Base-by-base conservation (phyloP, 345 rosid genomes). In the Viola odorata region DNA sequence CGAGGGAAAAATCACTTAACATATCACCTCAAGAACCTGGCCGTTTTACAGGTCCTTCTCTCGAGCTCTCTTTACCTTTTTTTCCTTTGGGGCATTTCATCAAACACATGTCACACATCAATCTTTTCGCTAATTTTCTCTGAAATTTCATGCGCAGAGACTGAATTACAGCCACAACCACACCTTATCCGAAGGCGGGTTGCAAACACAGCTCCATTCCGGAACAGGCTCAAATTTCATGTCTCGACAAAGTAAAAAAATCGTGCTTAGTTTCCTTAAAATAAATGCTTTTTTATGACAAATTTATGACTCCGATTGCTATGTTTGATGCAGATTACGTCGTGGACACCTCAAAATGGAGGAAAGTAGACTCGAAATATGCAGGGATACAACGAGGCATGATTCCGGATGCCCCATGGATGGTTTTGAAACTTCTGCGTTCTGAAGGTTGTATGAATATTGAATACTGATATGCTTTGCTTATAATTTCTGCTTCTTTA, bases 311-410 rank as follows among this genome's bases (percentile, higher is more conserved):
- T 37, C 8, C 15, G 10, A 41, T 0, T 7, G 11, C 3, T 15
- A 13, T 58, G 67, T 10, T 41, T 60, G 51, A 32, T 55, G 44
- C 38, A 73, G 80, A 58, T 45, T 23, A 37, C 14, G 61, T 45
- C 70, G 72, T 78, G 68, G 85, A 82, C 60, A 65, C 57, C 57
- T 84, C 85, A 0, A 84, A 81, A 55, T 91, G 92, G 91, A 84
- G 72, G 68, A 87, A 72, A 55, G 56, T 84, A 42, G 71, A 77
- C 53, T 81, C 89, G 9, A 73, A 65, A 60, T 59, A 13, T 16
- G 53, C 69, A 60, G 92, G 96, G 16, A 68, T 89, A 48, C 51
- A 50, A 9, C 47, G 66, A 60, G 67, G 70, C 23, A 75, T 70
- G 87, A 80, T 91, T 70, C 85, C 96, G 0, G 8, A 55, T 2